Conservation (phyloP, 2,329 filamentous ascomycete genomes). For the Fusarium sambucinum region DNA sequence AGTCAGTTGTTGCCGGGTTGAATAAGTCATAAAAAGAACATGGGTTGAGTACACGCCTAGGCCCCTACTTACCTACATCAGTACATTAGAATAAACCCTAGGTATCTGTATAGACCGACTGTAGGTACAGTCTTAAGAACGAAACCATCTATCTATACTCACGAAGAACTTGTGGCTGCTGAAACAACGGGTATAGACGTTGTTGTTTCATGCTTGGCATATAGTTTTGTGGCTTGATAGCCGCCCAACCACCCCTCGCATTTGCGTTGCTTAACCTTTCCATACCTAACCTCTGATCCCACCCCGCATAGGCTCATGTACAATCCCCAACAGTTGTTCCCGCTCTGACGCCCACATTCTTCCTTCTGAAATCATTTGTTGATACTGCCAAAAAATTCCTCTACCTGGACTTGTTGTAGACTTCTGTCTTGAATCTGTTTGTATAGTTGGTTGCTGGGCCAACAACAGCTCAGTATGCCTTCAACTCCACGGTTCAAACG, state of each 20-base stretch:
- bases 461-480: slow-evolving; percentile 25
- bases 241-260: slow-evolving; percentile 17
- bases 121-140: background rate
- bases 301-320: slow-evolving; percentile 28
- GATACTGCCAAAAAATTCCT: background rate
- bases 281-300: background rate
- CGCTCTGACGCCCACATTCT: slow-evolving; percentile 11
- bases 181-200: background rate
- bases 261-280: slow-evolving; percentile 1
- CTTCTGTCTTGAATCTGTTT: background rate
- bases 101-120: background rate
- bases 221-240: slow-evolving; percentile 6
- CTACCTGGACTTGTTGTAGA: background rate
- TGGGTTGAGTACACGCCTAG: background rate
- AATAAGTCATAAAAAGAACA: background rate
- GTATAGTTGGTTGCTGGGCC: background rate
- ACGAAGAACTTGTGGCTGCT: background rate
- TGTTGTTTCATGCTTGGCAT: background rate
- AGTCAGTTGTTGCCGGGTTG: background rate
- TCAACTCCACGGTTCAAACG: slow-evolving; percentile 32
- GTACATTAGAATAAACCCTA: background rate
- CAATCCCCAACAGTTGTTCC: slow-evolving; percentile 28
- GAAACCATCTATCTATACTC: background rate
- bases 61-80: background rate
- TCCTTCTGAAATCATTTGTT: slow-evolving; percentile 1